Evolutionary conservation across 495 filamentous ascomycete genomes (phyloP).

Genomic region (Lasiosphaeria ovina): DNA sequence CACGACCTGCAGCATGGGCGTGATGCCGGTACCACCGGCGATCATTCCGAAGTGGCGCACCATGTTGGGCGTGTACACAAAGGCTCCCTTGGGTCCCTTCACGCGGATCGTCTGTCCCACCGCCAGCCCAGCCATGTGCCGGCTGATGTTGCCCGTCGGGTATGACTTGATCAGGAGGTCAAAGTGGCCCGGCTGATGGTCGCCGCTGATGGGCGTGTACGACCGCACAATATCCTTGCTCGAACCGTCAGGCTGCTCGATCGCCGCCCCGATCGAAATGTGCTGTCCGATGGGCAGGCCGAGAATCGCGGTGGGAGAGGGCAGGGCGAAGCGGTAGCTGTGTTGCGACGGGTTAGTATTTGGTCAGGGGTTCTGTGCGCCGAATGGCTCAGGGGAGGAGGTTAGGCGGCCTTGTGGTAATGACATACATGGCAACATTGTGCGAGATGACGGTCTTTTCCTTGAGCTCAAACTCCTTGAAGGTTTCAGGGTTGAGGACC

Average conservation of each 20-base stretch:
- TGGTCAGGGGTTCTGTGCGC: background rate
- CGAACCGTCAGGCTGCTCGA: constrained; percentile 60
- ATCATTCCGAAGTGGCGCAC: constrained; percentile 95
- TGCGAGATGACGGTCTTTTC: constrained; percentile 92
- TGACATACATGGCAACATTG: constrained; percentile 84
- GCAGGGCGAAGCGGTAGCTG: constrained; percentile 87
- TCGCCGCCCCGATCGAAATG: constrained; percentile 85
- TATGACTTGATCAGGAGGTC: constrained; percentile 98
- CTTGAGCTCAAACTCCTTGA: constrained; percentile 85
- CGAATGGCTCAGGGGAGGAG: background rate
- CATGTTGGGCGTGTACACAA: constrained; percentile 95
- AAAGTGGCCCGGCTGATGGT: constrained; percentile 90
- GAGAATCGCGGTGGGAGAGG: constrained; percentile 72
- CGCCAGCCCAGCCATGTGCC: constrained; percentile 76
- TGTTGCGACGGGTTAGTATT: constrained; percentile 15
- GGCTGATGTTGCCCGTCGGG: constrained; percentile 92
- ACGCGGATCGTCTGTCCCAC: constrained; percentile 87
- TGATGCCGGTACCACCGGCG: constrained; percentile 95
- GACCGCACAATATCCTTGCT: constrained; percentile 89
- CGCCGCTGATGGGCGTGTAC: constrained; percentile 94
- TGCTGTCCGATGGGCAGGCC: constrained; percentile 98
- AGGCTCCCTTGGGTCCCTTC: constrained; percentile 90
- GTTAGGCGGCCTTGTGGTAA: background rate
- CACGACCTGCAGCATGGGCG: constrained; percentile 95
- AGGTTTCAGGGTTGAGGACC: constrained; percentile 80